These are phyloP conservation scores for Neoconidiobolus thromboides DNA, from an alignment of 371 early-diverging fungal species.

Conservation along the genomic window DNA sequence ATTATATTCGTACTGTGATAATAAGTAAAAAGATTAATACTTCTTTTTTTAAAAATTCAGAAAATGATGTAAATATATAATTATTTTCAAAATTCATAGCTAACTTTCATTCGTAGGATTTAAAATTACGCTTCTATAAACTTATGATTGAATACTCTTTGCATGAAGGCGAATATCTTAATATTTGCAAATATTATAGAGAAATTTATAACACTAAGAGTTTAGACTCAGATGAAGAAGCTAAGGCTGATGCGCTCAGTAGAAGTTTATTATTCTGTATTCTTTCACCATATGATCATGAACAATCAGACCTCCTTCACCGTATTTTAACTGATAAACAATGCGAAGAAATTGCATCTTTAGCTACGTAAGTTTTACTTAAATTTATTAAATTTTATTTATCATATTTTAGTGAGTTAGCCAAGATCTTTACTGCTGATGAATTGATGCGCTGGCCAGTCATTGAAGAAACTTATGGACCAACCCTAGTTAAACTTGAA, in stretches of 20 bases:
- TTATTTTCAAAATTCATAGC: neutral
- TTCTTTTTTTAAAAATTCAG: conserved; percentile 72
- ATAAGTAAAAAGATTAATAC: conserved; percentile 86
- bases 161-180: conserved; percentile 74
- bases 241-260: conserved; percentile 60
- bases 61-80: conserved; percentile 36
- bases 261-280: conserved; percentile 66
- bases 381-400: neutral
- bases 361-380: conserved; percentile 31
- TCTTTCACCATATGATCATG: conserved; percentile 86
- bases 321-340: conserved; percentile 58
- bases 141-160: conserved; percentile 87
- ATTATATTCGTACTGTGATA: conserved; percentile 79
- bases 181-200: conserved; percentile 78
- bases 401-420: conserved; percentile 15
- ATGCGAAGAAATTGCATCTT: conserved; percentile 36
- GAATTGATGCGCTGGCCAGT: conserved; percentile 90
- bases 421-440: conserved; percentile 68
- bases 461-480: conserved; percentile 70
- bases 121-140: conserved; percentile 85
- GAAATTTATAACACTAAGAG: conserved; percentile 69
- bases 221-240: conserved; percentile 56
- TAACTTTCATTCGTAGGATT: conserved; percentile 30
- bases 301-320: conserved; percentile 83
- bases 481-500: conserved; percentile 37